Conservation (phyloP, 352 stramenopile genomes). For the Pythium aphanidermatum region DNA sequence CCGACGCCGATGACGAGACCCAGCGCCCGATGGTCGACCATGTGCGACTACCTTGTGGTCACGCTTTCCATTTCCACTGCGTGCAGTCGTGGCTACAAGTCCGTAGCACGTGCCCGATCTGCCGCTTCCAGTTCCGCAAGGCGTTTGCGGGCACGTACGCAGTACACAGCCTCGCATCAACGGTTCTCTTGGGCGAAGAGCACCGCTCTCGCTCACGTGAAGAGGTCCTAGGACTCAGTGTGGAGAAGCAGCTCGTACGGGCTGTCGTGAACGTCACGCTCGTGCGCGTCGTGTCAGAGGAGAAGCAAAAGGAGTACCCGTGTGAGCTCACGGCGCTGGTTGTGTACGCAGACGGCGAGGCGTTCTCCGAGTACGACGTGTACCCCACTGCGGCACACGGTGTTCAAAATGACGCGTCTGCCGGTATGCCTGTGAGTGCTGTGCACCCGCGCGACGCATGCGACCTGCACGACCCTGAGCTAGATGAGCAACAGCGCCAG, state of each 20-base stretch:
- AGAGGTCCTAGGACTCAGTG: conserved; percentile 17
- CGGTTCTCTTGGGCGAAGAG: conserved; percentile 26
- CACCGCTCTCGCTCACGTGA: conserved; percentile 14
- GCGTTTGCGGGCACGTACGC: conserved; percentile 47
- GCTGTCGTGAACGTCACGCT: conserved; percentile 41
- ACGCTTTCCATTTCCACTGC: conserved; percentile 90
- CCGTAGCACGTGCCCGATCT: conserved; percentile 90
- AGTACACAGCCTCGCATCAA: conserved; percentile 39
- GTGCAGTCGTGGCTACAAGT: conserved; percentile 88
- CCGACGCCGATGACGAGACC: no score
- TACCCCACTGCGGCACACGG: conserved; percentile 1
- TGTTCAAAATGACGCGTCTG: neutral
- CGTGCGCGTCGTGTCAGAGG: conserved; percentile 32
- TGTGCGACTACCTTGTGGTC: conserved; percentile 79
- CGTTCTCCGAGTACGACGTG: conserved; percentile 23
- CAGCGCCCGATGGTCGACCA: conserved; percentile 26
- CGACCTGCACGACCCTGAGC: conserved; percentile 12
- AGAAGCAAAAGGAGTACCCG: conserved; percentile 40
- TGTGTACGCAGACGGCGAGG: conserved; percentile 20
- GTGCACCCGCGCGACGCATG: conserved; percentile 1
- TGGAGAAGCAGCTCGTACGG: conserved; percentile 35
- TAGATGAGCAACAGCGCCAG: conserved; percentile 6
- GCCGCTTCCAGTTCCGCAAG: conserved; percentile 81
- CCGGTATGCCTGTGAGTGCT: neutral
- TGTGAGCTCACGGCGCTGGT: conserved; percentile 39